phyloP scores from a whole-genome alignment of 1,139 yeast species.

The Nadsonia starkeyi-henricii region DNA sequence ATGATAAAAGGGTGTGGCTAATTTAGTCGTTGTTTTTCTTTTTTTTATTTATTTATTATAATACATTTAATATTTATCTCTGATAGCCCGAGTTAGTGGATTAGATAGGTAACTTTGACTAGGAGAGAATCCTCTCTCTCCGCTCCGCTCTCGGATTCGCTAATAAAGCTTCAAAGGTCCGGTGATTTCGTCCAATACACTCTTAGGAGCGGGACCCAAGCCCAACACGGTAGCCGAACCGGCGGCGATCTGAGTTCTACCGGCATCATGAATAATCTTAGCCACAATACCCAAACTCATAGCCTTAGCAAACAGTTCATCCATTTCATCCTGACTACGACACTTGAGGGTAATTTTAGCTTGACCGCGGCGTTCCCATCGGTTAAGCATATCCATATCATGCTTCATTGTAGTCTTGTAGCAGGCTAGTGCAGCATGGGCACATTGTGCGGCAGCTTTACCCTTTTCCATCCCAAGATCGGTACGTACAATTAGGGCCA shows the following conservation, averaged over 20 bases:
- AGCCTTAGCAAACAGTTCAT: slow-evolving; percentile 66
- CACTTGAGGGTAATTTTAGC: slow-evolving; percentile 90
- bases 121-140: too few species aligned
- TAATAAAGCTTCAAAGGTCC: slow-evolving; percentile 63
- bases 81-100: too few species aligned
- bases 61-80: too few species aligned
- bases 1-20: too few species aligned
- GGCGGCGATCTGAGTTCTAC: slow-evolving; percentile 88
- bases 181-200: slow-evolving; percentile 66
- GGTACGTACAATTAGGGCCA: slow-evolving; percentile 80
- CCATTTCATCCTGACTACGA: slow-evolving; percentile 58
- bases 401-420: background rate
- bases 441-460: slow-evolving; percentile 93
- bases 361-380: slow-evolving; percentile 76
- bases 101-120: too few species aligned
- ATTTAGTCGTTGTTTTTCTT: too few species aligned
- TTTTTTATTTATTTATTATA: too few species aligned
- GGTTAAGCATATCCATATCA: background rate
- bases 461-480: slow-evolving; percentile 92
- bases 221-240: slow-evolving; percentile 94
- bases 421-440: slow-evolving; percentile 61
- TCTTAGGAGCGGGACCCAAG: slow-evolving; percentile 92
- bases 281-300: slow-evolving; percentile 67
- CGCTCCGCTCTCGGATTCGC: too few species aligned
- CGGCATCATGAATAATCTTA: slow-evolving; percentile 84